Base-by-base conservation (phyloP, 2,329 filamentous ascomycete species). In the Calonectria naviculata region DNA sequence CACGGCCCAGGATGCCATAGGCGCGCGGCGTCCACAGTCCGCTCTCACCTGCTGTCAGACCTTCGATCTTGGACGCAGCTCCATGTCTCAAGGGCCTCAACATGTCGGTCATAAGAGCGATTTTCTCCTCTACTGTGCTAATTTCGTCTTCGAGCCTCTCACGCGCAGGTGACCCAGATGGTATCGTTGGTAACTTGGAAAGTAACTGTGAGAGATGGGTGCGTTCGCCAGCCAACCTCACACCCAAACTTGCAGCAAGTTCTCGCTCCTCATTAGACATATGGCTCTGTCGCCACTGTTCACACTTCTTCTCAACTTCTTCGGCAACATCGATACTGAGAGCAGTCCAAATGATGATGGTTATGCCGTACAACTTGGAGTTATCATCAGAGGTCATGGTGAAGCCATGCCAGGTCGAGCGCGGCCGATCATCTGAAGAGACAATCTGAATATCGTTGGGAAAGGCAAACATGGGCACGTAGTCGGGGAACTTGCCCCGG, bases 401-500 rank as follows among this genome's bases (percentile, higher is more conserved):
- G 80, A 99, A 99, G 60, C 97, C 97, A 84, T 99, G 97, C 97
- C 97, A 99, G 28, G 95, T 98, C n/a, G 97, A 96, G 72, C 95
- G 90, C 1, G 97, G 97, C 72, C 95, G 90, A 81, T 98, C 95
- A 79, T 99, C 97, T 1, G 95, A 95, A 1, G 97, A 98, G 12
- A 98, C 94, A 64, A 99, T 97, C 74, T 95, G 95, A 77, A 99
- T 97, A 82, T 99, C 97, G 83, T 98, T 98, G 54, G 97, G 97
- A 79, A 98, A 99, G 65, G 97, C 95, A 83, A 99, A 99, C 97
- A 99, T 98, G 68, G 97, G 97, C 21, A 99, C 95, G 79, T 98
- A 99, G 81, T 99, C 97, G 1, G 97, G 97, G 80, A 99, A 98
- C 68, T 90, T 92, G 65, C 95, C 95, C 79, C 97, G 90, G 78